phyloP scores from a whole-genome alignment of 257 asterid genomes.

The Scutellaria baicalensis region DNA sequence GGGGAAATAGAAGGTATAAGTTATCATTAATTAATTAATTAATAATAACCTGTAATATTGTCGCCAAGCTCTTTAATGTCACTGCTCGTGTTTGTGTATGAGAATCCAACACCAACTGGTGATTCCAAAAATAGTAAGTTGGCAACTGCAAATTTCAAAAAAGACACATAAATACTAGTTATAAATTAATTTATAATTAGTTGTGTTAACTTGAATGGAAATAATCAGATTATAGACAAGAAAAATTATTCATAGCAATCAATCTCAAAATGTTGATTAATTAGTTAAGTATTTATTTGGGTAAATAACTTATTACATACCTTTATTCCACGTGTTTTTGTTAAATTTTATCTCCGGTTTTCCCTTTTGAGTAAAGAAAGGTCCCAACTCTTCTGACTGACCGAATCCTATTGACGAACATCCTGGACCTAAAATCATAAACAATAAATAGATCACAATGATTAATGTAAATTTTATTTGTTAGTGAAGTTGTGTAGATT shows the following conservation, averaged over 20 bases:
- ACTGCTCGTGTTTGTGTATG: slow-evolving; percentile 58
- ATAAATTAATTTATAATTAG: too few species aligned
- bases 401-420: slow-evolving; percentile 82
- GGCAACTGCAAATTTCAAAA: slow-evolving; percentile 30
- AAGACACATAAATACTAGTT: too few species aligned
- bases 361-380: slow-evolving; percentile 58
- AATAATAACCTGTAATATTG: slow-evolving; percentile 34
- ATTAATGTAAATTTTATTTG: too few species aligned
- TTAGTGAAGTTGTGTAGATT: too few species aligned
- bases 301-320: slow-evolving; percentile 12
- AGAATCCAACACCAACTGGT: slow-evolving; percentile 82
- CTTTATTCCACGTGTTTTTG: slow-evolving; percentile 62
- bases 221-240: too few species aligned
- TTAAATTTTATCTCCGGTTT: slow-evolving; percentile 56
- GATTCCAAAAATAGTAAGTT: slow-evolving; percentile 69
- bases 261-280: background rate
- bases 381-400: slow-evolving; percentile 69
- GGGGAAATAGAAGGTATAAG: too few species aligned
- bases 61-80: slow-evolving; percentile 61
- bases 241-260: too few species aligned
- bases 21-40: too few species aligned
- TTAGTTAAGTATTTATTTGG: too few species aligned
- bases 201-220: too few species aligned
- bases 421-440: slow-evolving; percentile 58
- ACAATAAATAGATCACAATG: background rate